A percentile compares a stretch with the other conserved stretches of the same genome.
These are phyloP conservation scores for Colletotrichum spaethianum DNA, from an alignment of 2,329 filamentous ascomycete species.

Conservation along the genomic window DNA sequence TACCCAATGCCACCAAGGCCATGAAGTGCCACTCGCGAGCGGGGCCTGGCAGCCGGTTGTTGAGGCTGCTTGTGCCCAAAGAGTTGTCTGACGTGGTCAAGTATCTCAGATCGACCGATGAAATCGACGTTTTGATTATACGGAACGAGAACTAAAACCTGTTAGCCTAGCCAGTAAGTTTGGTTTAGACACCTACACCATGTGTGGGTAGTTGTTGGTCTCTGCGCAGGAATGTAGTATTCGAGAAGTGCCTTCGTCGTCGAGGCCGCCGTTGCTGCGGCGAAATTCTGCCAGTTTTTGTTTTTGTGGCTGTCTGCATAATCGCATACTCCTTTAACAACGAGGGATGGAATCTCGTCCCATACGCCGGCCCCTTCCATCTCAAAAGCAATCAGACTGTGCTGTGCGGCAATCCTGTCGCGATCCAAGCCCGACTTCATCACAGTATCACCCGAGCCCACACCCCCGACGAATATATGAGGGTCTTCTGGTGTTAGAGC, in stretches of 20 bases:
- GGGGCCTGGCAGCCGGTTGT: fast-evolving
- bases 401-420: not conserved
- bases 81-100: not conserved
- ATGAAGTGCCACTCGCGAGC: not conserved
- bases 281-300: no score
- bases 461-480: not conserved
- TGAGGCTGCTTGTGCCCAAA: not conserved
- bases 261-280: not conserved
- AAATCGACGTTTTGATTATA: not conserved
- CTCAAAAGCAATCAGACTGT: slow-evolving; percentile 7
- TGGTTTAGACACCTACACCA: slow-evolving; percentile 1
- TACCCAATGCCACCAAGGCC: slow-evolving; percentile 25
- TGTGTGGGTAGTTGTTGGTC: not conserved
- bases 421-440: slow-evolving; percentile 46
- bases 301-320: no score
- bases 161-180: not conserved
- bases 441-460: slow-evolving; percentile 49
- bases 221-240: not conserved
- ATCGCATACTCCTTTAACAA: no score
- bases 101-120: not conserved
- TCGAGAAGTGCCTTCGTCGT: not conserved
- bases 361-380: slow-evolving; percentile 12
- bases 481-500: no score
- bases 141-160: not conserved
- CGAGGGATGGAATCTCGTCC: not conserved